These are phyloP conservation scores for Candida ulmi DNA, from an alignment of 805 yeast genomes.

Conservation along the genomic window DNA sequence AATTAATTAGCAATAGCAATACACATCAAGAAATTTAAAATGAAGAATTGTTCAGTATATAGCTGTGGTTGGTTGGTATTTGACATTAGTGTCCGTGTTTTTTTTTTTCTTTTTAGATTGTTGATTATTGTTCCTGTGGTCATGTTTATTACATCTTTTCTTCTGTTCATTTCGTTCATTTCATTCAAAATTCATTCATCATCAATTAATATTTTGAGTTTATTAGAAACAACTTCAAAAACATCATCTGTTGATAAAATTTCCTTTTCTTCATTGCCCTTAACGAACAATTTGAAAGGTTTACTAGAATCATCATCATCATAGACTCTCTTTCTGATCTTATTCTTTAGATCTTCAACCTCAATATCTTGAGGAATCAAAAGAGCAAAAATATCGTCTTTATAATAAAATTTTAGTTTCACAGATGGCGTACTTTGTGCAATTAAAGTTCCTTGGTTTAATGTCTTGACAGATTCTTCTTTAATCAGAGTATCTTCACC, in stretches of 20 bases:
- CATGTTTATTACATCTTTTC: too few relatives aligned
- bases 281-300: conserved; percentile 29
- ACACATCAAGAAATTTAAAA: too few relatives aligned
- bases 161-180: too few relatives aligned
- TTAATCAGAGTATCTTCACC: conserved; percentile 26
- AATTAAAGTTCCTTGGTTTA: conserved; percentile 9
- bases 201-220: conserved; percentile 31
- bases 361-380: conserved; percentile 44
- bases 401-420: conserved; percentile 71
- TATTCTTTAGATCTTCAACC: conserved; percentile 42
- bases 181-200: conserved; percentile 26
- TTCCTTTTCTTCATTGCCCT: conserved; percentile 27
- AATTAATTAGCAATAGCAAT: too few relatives aligned
- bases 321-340: conserved; percentile 47
- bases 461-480: conserved; percentile 19
- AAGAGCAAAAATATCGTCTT: conserved; percentile 77
- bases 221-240: conserved; percentile 26
- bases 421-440: conserved; percentile 18
- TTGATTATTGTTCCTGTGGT: too few relatives aligned
- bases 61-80: too few relatives aligned
- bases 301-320: conserved; percentile 21
- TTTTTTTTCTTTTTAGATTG: neutral
- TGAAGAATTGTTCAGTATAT: too few relatives aligned
- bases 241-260: conserved; percentile 29
- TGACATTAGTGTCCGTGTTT: too few relatives aligned